Evolutionary conservation across 176 grass and related monocot genomes (phyloP), one percentile per base, ranked within the genome.

Genomic region (maize (Zea mays)): DNA sequence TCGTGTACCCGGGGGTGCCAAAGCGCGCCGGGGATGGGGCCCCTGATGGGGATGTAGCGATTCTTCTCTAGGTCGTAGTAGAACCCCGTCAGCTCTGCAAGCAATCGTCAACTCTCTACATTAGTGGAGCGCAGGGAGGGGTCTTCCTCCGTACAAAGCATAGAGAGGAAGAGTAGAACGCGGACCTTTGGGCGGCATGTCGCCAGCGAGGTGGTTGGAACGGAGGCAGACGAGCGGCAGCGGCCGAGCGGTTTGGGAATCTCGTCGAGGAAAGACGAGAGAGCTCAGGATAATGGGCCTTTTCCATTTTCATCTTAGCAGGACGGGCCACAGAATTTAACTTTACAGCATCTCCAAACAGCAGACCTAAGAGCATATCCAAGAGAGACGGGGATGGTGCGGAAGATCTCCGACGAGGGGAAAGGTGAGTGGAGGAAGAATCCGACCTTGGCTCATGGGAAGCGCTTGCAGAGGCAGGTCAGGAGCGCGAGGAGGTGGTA

Each of bases 341-440:
- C n/a, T n/a, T n/a, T n/a, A n/a, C n/a, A n/a, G n/a, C n/a, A n/a
- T n/a, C n/a, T n/a, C n/a, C n/a, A n/a, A n/a, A n/a, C n/a, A n/a
- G n/a, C n/a, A n/a, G n/a, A n/a, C n/a, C n/a, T n/a, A n/a, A n/a
- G n/a, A n/a, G n/a, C n/a, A 93, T n/a, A n/a, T n/a, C n/a, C n/a
- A n/a, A n/a, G n/a, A n/a, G n/a, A n/a, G n/a, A 97, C 89, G 9
- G 94, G 94, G 38, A 97, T 92, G 2, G 94, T 86, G 72, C 94
- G 91, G 67, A 97, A 97, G 62, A 97, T 97, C 86, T 97, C 94
- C 5, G 94, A 94, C 0, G 94, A 94, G 13, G 94, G 94, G 83
- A 97, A 97, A 12, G 95, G 95, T 1, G 95, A 94, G 78, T 97
- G 95, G 80, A 97, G 95, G 89, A 97, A 97, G 76, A 97, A 97